These are phyloP conservation scores for Saccharomycopsis synnaedendra DNA, from an alignment of 805 yeast genomes.

Conservation along the genomic window DNA sequence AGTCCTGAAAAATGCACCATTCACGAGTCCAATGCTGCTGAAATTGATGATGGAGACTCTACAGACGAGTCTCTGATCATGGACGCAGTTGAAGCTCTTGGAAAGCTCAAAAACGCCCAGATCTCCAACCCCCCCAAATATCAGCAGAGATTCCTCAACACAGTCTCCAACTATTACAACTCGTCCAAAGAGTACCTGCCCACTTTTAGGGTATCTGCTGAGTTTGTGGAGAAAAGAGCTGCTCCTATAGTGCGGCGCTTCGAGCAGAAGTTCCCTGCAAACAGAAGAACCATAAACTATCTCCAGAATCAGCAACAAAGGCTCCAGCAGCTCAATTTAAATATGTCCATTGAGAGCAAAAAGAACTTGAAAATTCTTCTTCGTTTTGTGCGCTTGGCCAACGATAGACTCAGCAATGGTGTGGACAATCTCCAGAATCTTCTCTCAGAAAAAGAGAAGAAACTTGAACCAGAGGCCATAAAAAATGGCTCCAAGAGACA, in stretches of 20 bases:
- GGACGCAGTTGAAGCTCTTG: slow-evolving; percentile 16
- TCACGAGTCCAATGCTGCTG: slow-evolving; percentile 1
- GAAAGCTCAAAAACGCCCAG: slow-evolving; percentile 11
- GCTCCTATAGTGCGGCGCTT: slow-evolving; percentile 13
- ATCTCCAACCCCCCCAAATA: slow-evolving; percentile 1
- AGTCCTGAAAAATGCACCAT: background rate
- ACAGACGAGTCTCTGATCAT: slow-evolving; percentile 2
- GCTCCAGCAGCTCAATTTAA: slow-evolving; percentile 17
- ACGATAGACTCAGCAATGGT: slow-evolving; percentile 58
- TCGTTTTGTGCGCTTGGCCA: slow-evolving; percentile 71
- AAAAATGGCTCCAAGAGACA: background rate
- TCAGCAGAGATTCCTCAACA: slow-evolving; percentile 13
- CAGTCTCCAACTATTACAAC: slow-evolving; percentile 14
- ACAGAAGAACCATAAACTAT: slow-evolving; percentile 1
- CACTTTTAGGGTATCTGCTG: slow-evolving; percentile 16
- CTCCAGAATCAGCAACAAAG: slow-evolving; percentile 13
- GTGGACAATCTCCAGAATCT: slow-evolving; percentile 51
- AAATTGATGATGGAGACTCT: background rate
- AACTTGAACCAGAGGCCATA: slow-evolving; percentile 16
- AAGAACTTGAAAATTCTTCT: slow-evolving; percentile 68
- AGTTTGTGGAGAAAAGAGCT: slow-evolving; percentile 16
- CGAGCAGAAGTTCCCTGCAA: slow-evolving; percentile 8
- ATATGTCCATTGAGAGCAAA: slow-evolving; percentile 57
- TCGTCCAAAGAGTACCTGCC: slow-evolving; percentile 16
- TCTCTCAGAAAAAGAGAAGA: slow-evolving; percentile 35